Base-by-base conservation (phyloP, 108 stramenopile genomes). In the Cyclotella baltica region DNA sequence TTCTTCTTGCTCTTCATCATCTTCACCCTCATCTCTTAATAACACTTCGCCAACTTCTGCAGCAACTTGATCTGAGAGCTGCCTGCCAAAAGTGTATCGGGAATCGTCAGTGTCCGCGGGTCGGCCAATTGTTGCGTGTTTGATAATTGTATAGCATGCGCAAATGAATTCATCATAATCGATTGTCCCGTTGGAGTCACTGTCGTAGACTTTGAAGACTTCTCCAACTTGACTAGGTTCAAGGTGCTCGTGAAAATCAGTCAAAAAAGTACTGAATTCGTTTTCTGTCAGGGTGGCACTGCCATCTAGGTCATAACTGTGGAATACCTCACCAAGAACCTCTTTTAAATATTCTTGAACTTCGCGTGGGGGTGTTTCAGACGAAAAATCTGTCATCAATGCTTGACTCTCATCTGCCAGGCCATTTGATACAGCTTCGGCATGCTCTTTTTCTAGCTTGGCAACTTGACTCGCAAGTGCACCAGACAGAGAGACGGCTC, bases 151-250 rank as follows among this genome's bases (percentile, higher is more conserved):
- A 43, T 93, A 92, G 36, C 93, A 93, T 46, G 94, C 88, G 22
- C 70, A 67, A 23, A 98, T 92, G 73, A 98, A 98, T 83, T 98
- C 98, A 37, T 94, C 87, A 59, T 88, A 92, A 19, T 86, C 83
- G 63, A 98, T 91, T 47, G 56, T 62, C 16, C 92, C 94, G 48
- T 75, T 82, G 3, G 75, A 62, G 68, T 98, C 90, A 0, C 62
- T 75, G 70, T 97, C 98, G 47, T 92, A 89, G 34, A 85, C 69
- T 11, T 35, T 40, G 38, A 95, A 83, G 35, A 98, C 66, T 13
- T 76, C 58, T 19, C 86, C 62, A 34, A 93, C 68, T 38, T 89
- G 74, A 1, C 72, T 59, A 25, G 85, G 78, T 20, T 65, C 63
- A 48, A 94, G 78, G 20, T 72, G 68, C 66, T 98, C 96, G 53